Base-by-base conservation (phyloP, 169 alveolate species). In the Cystoisospora suis region DNA sequence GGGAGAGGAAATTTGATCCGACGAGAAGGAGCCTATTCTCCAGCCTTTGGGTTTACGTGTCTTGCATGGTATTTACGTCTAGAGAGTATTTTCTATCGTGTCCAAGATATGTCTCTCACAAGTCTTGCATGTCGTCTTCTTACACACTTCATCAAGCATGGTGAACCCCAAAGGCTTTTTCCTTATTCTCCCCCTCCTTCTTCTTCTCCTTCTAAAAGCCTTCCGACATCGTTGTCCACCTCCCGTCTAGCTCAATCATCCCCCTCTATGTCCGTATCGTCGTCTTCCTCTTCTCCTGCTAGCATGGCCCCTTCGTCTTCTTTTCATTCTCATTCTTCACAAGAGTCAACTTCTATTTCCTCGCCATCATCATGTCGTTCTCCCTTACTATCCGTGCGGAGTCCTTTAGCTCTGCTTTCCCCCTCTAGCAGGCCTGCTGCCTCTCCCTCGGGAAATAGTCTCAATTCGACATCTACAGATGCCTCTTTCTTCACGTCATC, bases 11-110 rank as follows among this genome's bases (percentile, higher is more conserved):
- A 72, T 2, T 23, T 15, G 12, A 12, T 15, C 34, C 58, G 32
- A 56, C 83, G 56, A 9, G 23, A 23, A n/a, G 5, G 0, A 40
- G 79, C 45, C 40, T 38, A 12, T 65, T 65, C 45, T 56, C 83
- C 58, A 17, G 34, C 83, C 32, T 72, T 72, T 3, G 83, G 83
- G 59, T 40, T 72, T 38, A 36, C 59, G 38, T 40, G 58, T n/a
- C 83, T 72, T 0, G 45, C 44, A 20, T 72, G 83, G 83, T 72
- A 38, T 38, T 56, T 72, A 38, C 83, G 83, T 17, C 56, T 72
- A 36, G 58, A 72, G 45, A 38, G 58, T 20, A 36, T 38, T 36
- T 72, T 72, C 32, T 72, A 72, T 34, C 47, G 56, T 29, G 32
- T 38, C 59, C 83, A 72, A 38, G 56, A 42, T 38, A 42, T 72